Evolutionary conservation across 257 asterid species (phyloP).

Genomic region (Osmanthus fragrans): DNA sequence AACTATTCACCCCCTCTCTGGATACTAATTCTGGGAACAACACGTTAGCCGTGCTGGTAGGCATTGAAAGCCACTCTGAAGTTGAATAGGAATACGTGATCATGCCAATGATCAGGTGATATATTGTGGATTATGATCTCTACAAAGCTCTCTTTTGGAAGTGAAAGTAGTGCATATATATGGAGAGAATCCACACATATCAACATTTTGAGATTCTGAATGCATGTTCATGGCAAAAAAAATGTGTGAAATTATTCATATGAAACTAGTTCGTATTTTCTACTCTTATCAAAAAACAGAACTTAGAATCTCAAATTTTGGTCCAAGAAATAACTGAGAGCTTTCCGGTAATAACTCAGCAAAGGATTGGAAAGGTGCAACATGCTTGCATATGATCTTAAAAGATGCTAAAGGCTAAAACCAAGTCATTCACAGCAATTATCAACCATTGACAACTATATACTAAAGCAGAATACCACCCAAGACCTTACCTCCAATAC

Average conservation of each 20-base stretch:
- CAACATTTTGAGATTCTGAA: background rate
- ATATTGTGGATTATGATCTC: background rate
- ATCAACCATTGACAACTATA: background rate
- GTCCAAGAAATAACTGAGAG: background rate
- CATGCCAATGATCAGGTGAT: background rate
- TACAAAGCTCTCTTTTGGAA: background rate
- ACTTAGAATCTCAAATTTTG: background rate
- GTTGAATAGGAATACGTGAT: background rate
- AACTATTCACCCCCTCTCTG: background rate
- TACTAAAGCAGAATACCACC: background rate
- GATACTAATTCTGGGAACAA: background rate
- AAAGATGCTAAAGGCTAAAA: background rate
- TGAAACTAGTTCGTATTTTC: background rate
- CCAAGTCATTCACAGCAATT: background rate
- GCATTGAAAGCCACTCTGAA: background rate
- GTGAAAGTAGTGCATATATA: background rate
- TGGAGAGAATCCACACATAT: background rate
- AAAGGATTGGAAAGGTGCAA: background rate
- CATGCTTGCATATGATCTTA: background rate
- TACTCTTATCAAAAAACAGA: background rate
- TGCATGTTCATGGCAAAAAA: background rate
- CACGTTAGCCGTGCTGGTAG: background rate
- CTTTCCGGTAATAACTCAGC: background rate
- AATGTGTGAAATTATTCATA: background rate
- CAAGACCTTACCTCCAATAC: constrained; percentile 5